Evolutionary conservation across 73 alveolate genomes (phyloP).

Genomic region (Diophrys appendiculata): DNA sequence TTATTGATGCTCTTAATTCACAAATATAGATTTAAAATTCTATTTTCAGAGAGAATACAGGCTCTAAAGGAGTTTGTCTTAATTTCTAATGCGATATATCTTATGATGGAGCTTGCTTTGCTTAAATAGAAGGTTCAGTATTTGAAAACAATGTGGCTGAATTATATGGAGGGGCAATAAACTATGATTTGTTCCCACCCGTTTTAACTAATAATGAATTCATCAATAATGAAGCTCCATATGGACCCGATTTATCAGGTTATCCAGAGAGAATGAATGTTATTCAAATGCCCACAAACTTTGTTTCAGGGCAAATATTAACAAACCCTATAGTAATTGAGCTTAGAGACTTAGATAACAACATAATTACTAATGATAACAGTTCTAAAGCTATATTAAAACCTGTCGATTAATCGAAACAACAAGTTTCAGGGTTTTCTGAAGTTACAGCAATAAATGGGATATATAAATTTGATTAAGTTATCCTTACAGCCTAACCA

Average conservation of each 20-base stretch:
- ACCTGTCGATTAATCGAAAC: not conserved
- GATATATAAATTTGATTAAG: not conserved
- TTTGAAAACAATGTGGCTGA: conserved; percentile 12
- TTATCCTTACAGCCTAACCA: not conserved
- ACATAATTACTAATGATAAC: not conserved
- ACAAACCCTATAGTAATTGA: not conserved
- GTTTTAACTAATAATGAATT: not conserved
- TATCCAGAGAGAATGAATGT: not conserved
- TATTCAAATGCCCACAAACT: not conserved
- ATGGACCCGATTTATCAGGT: conserved; percentile 31
- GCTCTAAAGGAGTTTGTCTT: not conserved
- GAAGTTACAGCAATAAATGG: not conserved
- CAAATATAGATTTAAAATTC: not conserved
- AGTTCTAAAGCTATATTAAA: not conserved
- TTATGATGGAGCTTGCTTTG: not conserved
- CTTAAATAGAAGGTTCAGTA: not conserved
- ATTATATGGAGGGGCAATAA: conserved; percentile 19
- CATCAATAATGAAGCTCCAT: conserved; percentile 12
- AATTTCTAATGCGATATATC: not conserved
- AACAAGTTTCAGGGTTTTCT: not conserved
- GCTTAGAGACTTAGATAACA: not conserved
- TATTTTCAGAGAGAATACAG: not conserved
- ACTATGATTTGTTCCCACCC: conserved; percentile 15
- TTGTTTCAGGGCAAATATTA: not conserved
- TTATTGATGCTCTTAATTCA: not conserved